A percentile compares a stretch with the other conserved stretches of the same genome.
These are phyloP conservation scores for Neckera pumila DNA, from an alignment of 225 moss, liverwort and hornwort genomes.

Conservation along the genomic window DNA sequence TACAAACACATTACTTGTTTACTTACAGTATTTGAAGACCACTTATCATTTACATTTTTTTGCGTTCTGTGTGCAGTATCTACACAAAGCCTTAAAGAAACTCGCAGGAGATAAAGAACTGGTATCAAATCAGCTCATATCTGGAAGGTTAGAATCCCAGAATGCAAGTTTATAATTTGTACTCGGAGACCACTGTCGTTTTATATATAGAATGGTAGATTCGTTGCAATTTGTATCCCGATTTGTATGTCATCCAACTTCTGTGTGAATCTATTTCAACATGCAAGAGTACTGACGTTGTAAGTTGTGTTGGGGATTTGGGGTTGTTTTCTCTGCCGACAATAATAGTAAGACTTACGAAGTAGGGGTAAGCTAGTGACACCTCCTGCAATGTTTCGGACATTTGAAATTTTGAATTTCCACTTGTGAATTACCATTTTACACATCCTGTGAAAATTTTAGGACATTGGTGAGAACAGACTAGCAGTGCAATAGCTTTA, in stretches of 20 bases:
- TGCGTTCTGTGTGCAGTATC: slow-evolving; percentile 8
- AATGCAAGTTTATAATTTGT: background rate
- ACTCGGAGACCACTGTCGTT: background rate
- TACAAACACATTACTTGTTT: background rate
- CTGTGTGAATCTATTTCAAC: background rate
- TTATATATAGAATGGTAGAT: background rate
- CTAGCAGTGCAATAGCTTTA: background rate
- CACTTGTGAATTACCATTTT: background rate
- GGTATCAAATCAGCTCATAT: slow-evolving; percentile 26
- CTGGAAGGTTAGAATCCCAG: slow-evolving; percentile 24
- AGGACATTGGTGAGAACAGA: background rate
- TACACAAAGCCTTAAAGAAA: slow-evolving; percentile 43
- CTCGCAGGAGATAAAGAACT: slow-evolving; percentile 39
- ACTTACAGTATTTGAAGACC: too few species aligned
- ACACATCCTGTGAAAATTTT: background rate
- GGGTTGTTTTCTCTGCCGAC: background rate
- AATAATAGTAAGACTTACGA: slow-evolving; percentile 19
- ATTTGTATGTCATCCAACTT: background rate
- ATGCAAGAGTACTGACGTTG: background rate
- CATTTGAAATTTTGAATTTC: background rate
- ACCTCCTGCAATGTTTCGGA: background rate
- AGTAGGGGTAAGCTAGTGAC: slow-evolving; percentile 22
- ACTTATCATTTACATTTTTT: background rate
- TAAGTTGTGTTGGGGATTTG: background rate
- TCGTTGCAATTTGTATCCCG: background rate